A percentile compares a stretch with the other conserved stretches of the same genome.
phyloP scores from a whole-genome alignment of 2,329 filamentous ascomycete genomes.

The Calonectria montana region DNA sequence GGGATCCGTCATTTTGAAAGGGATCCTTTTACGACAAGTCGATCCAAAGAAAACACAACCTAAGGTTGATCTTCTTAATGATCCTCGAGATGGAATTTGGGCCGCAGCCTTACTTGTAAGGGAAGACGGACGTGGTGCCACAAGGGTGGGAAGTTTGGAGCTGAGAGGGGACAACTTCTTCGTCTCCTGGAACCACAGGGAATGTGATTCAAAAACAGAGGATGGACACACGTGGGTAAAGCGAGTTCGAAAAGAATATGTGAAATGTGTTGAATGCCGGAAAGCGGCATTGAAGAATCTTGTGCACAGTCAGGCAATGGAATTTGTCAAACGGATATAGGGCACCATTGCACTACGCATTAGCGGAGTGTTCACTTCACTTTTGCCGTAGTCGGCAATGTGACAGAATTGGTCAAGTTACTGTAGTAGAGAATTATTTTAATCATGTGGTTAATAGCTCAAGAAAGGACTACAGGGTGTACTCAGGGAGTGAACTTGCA shows the following conservation, averaged over 20 bases:
- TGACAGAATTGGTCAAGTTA: too few relatives aligned
- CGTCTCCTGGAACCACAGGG: not conserved
- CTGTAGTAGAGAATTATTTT: too few relatives aligned
- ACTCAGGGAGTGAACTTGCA: too few relatives aligned
- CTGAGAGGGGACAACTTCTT: constrained; percentile 17
- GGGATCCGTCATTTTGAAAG: not conserved
- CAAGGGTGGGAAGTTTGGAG: constrained; percentile 21
- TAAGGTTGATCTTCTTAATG: not conserved
- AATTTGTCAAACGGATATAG: not conserved
- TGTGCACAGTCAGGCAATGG: not conserved
- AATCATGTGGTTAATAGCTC: too few relatives aligned
- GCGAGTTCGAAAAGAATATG: not conserved
- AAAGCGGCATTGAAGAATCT: not conserved
- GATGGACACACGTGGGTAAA: not conserved
- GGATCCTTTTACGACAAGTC: constrained; percentile 14
- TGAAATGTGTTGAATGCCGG: not conserved
- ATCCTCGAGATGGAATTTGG: constrained; percentile 1
- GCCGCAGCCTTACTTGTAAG: constrained; percentile 1
- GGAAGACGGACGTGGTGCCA: not conserved
- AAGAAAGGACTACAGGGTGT: too few relatives aligned
- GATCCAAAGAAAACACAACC: not conserved
- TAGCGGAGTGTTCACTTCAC: too few relatives aligned
- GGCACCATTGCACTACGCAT: too few relatives aligned
- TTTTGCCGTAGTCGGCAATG: too few relatives aligned
- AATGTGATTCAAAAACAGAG: not conserved